Base-by-base conservation (phyloP, 2,329 filamentous ascomycete genomes). In the Venturiaceae sp. region DNA sequence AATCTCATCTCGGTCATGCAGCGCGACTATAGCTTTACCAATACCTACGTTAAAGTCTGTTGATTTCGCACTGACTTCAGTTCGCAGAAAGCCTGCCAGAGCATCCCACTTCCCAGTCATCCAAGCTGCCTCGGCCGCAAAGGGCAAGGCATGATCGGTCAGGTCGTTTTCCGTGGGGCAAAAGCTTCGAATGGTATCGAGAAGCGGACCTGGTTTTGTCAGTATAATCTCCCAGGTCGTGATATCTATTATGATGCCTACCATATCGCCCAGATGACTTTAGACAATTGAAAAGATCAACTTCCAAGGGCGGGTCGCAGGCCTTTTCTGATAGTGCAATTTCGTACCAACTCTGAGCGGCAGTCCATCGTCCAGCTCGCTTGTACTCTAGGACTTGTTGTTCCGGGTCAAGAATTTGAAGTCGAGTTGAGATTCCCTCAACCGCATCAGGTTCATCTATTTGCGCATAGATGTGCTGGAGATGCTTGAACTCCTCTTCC, bases 361-460 rank as follows among this genome's bases (percentile, higher is more conserved):
- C 90, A 16, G 89, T 86, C 92, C 94, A 99, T 62, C 92, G 81
- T 3, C 94, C 94, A 21, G 92, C 89, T 71, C 96, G 97, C 59
- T 88, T 84, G 72, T 99, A 91, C 65, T 95, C 90, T 58, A 96
- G 79, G 33, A 96, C 87, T 69, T 97, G 92, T 69, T 96, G 92
- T 61, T 96, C 88, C 54, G 96, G 86, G 63, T 95, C 89, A n/a
- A 97, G 77, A 11, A 91, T 84, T 60, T 88, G 87, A 3, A 97
- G 77, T 68, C 94, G 88, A 21, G 90, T 85, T 1, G 92, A 95
- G 61, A 99, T 92, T 2, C 94, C 94, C 68, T 97, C 92, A 34
- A 99, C 85, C 1, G 92, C 92, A 71, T 99, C 94, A 0, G 94
- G 95, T 66, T 99, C 94, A 67, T 99, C 94, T 61, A 99, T 97